These are phyloP conservation scores for Podaxis rugospora DNA, from an alignment of 768 basidiomycete genomes.

Conservation along the genomic window DNA sequence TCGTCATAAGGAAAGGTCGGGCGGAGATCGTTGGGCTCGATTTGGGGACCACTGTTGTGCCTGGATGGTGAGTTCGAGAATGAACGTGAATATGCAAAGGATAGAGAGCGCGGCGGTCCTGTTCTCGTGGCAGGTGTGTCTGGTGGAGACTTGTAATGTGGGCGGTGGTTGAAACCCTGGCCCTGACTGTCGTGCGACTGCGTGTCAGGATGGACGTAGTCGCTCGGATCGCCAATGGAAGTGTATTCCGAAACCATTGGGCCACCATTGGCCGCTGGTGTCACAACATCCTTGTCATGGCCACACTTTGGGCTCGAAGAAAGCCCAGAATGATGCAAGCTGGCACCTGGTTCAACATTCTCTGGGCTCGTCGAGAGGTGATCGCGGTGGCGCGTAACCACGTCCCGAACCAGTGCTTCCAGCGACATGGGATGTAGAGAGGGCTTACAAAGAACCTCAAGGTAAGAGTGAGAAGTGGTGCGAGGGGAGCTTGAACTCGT, in stretches of 20 bases:
- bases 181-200: background rate
- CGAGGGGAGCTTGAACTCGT: background rate
- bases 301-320: background rate
- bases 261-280: background rate
- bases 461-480: background rate
- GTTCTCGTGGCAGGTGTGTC: constrained; percentile 62
- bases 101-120: constrained; percentile 71
- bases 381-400: background rate
- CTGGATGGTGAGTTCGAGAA: constrained; percentile 36
- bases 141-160: constrained; percentile 26
- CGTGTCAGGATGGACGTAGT: background rate
- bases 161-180: constrained; percentile 7
- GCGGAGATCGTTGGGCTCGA: constrained; percentile 20
- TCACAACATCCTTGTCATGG: background rate
- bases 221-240: background rate
- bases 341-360: background rate
- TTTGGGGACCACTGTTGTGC: constrained; percentile 8
- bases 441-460: background rate
- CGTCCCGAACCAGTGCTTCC: constrained; percentile 19
- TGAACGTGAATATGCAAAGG: constrained; percentile 58
- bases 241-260: background rate
- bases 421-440: constrained; percentile 21
- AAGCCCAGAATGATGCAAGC: background rate
- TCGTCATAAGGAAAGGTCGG: constrained; percentile 28
- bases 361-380: background rate